Evolutionary conservation across 164 flowering plant species (phyloP), one percentile per base, ranked within the genome.

Genomic region (Umbellularia californica): DNA sequence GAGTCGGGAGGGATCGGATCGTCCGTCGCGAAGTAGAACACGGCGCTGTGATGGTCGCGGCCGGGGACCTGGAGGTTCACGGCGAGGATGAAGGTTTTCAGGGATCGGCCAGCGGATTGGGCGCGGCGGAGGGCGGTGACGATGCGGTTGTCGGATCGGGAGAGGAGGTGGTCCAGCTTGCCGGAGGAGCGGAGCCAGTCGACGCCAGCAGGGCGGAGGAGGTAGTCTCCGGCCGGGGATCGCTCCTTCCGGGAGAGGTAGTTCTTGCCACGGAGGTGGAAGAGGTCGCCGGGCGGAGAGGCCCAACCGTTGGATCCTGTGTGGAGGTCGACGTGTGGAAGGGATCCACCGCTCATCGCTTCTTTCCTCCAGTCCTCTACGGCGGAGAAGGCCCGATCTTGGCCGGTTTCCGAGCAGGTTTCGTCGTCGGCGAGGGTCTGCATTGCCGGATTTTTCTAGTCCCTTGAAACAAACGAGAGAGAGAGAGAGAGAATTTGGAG

Each of bases 221-320:
- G 84, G 79, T 86, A 95, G 25, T 85, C 88, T 28, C 88, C 93
- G 77, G 97, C 71, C 5, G 98, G 94, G 15, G 82, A 72, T 81
- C 93, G 91, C 14, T 74, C 75, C 24, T 83, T 82, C 69, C 81
- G 88, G 22, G 90, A 35, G 76, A 95, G 80, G 88, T 82, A 93
- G 69, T 80, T 79, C 14, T 82, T 82, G 22, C 87, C 79, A 11
- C 98, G 91, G 81, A 95, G 87, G 28, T 63, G 58, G 85, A 95
- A 95, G 13, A 90, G 79, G 28, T 88, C 79, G 1, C 97, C 95
- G 5, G 97, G 97, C 0, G 98, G 98, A 3, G 98, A 89, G 2
- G 97, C 97, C 98, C 98, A 95, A 71, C 98, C 98, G 83, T 92
- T 91, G 81, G 84, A 67, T 72, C 98, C 97, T 0, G 67, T 82